Conservation (phyloP, 306 rosid species). For the Acmispon strigosus region DNA sequence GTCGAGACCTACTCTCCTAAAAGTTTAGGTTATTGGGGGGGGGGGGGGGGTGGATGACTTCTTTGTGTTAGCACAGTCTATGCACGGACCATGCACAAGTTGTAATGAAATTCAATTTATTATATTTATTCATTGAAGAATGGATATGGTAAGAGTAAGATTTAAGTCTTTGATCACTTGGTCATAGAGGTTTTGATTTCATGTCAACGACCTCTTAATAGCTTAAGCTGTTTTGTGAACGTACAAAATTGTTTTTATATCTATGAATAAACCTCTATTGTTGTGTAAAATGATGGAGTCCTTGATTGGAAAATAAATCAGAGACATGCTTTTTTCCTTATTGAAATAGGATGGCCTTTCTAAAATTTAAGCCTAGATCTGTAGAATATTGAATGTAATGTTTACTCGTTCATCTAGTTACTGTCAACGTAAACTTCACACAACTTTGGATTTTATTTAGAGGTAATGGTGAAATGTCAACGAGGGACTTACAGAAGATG, state of each 20-base stretch:
- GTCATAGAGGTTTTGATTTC: not conserved
- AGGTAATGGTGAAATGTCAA: slow-evolving; percentile 74
- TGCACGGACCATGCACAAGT: not conserved
- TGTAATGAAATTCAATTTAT: not conserved
- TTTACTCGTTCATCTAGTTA: slow-evolving; percentile 6
- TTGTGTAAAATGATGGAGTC: slow-evolving; percentile 4
- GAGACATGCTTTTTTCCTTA: not conserved
- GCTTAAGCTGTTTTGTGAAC: slow-evolving; percentile 2
- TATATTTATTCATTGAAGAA: not conserved
- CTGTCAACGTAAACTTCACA: not conserved
- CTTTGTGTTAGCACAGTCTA: not conserved
- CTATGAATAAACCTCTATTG: not conserved
- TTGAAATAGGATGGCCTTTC: not conserved
- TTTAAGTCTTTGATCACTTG: not conserved
- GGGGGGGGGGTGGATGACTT: no score
- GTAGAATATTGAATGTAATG: not conserved
- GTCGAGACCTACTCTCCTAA: not conserved
- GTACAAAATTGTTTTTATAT: not conserved
- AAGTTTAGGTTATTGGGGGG: not conserved
- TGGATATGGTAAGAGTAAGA: not conserved
- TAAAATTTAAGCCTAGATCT: slow-evolving; percentile 3
- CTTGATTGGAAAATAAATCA: not conserved
- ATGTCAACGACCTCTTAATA: slow-evolving; percentile 3
- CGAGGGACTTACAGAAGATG: slow-evolving; percentile 95
- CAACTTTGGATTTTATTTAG: slow-evolving; percentile 38